Base-by-base conservation (phyloP, 345 rosid genomes). In the Firmiana major region DNA sequence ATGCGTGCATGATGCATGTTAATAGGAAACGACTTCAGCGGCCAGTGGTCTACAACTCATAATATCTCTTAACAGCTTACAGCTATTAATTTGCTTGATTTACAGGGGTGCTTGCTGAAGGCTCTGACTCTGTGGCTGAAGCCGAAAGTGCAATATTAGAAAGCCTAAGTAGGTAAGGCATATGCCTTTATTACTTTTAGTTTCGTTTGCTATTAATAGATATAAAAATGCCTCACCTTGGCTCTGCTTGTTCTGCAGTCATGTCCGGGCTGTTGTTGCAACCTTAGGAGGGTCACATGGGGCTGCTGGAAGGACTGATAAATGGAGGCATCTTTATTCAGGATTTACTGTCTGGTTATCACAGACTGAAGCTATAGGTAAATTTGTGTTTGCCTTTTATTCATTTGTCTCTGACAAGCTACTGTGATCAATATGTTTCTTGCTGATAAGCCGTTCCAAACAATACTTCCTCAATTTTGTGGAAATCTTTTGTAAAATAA, bases 281-380 rank as follows among this genome's bases (percentile, higher is more conserved):
- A 94, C 97, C 55, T 69, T 94, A 84, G 98, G 97, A 81, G 97
- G 89, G 65, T 84, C 82, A 75, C 86, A 84, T 64, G 98, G 97
- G 75, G 94, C 93, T 81, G 92, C 97, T 15, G 76, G 82, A 80
- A 88, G 84, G 79, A 73, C 86, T 0, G 86, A 87, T 54, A 84
- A 83, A 83, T 94, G 98, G 97, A 88, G 76, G 73, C 94, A 94
- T 82, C 92, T 93, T 69, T 89, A 88, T 87, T 88, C 94, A 2
- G 98, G 97, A 67, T 90, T 94, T 82, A 91, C 95, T 0, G 91
- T 93, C 48, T 94, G 97, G 97, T 65, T 94, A 70, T 92, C 97
- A 24, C 89, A 86, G 79, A 94, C 97, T 49, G 87, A 93, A 77
- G 97, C 98, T 40, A 70, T 74, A 78, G 97, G 98, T 94, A 79